Evolutionary conservation across 257 asterid genomes (phyloP), one percentile per base, ranked within the genome.

Genomic region (Plantago ovata): DNA sequence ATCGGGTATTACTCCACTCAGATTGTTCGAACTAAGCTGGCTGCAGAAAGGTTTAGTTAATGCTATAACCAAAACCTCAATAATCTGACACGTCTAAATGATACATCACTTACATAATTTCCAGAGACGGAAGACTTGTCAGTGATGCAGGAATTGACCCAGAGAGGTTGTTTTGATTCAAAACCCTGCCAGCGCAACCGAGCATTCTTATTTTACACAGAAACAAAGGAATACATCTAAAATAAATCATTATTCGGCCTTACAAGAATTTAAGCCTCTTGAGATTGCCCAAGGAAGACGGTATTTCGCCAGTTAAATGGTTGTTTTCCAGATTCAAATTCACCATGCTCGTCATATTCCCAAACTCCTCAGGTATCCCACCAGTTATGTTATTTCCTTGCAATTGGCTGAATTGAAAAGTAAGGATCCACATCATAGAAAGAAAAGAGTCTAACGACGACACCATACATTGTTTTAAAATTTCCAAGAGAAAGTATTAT

Each of bases 381-480:
- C 96, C 98, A 7, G 80, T 78, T 48, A 92, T 88, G 65, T 79
- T 84, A 65, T 92, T 92, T 61, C 98, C 98, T 77, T 85, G 93
- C 72, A 92, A 63, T 60, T 90, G 81, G 63, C 98, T 92, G 88
- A 69, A 68, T 60, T 58, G 51, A 56, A 72, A 56, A 66, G 55
- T 21, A 44, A 24, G 63, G 14, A 48, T 61, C n/a, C 19, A 53
- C 16, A 22, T 64, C 50, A 61, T 32, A 9, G 33, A 60, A 32
- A 15, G 51, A n/a, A n/a, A n/a, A n/a, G n/a, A n/a, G n/a, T n/a
- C n/a, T n/a, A n/a, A n/a, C n/a, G n/a, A n/a, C n/a, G n/a, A n/a
- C n/a, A n/a, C n/a, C n/a, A n/a, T n/a, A n/a, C n/a, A n/a, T n/a
- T n/a, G n/a, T n/a, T n/a, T n/a, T n/a, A n/a, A n/a, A n/a, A n/a